phyloP scores from a whole-genome alignment of 2,329 filamentous ascomycete species.

The Cladophialophora bantiana region DNA sequence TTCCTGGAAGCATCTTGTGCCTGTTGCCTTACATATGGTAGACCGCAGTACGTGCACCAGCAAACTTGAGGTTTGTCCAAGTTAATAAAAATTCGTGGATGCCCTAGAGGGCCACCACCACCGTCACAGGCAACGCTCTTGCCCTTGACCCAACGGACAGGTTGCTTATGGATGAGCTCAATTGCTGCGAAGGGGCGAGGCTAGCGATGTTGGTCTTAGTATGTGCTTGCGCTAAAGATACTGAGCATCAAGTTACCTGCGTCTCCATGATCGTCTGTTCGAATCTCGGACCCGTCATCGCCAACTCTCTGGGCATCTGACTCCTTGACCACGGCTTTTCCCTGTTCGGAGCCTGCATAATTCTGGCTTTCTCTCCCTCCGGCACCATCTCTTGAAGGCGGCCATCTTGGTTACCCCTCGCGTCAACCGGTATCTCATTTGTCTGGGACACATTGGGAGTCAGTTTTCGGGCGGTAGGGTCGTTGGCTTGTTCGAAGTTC shows the following conservation, averaged over 20 bases:
- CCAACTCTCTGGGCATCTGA: conserved; percentile 79
- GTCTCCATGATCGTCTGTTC: conserved; percentile 94
- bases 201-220: conserved; percentile 56
- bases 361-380: conserved; percentile 63
- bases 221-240: conserved; percentile 40
- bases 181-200: conserved; percentile 90
- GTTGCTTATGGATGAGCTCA: conserved; percentile 93
- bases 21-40: conserved; percentile 80
- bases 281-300: conserved; percentile 93
- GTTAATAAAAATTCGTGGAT: conserved; percentile 97
- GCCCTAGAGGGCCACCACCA: conserved; percentile 86
- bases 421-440: conserved; percentile 63
- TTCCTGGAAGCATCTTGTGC: background rate
- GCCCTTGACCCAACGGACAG: conserved; percentile 88
- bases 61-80: conserved; percentile 95
- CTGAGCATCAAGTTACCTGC: conserved; percentile 69
- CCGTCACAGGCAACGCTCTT: conserved; percentile 87
- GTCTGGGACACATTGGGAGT: conserved; percentile 66
- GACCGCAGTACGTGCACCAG: conserved; percentile 88
- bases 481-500: conserved; percentile 60
- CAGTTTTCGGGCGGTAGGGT: conserved; percentile 60
- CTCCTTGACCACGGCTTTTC: conserved; percentile 80
- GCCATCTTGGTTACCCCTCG: conserved; percentile 58
- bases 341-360: conserved; percentile 86
- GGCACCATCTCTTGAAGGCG: conserved; percentile 63